Evolutionary conservation across 2,329 filamentous ascomycete species (phyloP).

Genomic region (Trichoderma atroviride): DNA sequence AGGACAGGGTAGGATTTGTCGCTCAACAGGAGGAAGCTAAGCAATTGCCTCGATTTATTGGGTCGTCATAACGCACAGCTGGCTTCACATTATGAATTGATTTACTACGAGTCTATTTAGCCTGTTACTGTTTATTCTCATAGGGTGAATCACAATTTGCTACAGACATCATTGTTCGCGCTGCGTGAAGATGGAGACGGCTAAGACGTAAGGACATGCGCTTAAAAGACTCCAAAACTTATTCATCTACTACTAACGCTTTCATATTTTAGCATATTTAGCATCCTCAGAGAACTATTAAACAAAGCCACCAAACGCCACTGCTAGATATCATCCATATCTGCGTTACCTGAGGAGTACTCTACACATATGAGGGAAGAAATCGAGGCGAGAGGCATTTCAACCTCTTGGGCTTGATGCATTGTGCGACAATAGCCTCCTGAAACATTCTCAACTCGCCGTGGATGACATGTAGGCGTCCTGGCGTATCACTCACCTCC

Average conservation of each 20-base stretch:
- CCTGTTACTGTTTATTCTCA: background rate
- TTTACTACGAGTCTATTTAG: background rate
- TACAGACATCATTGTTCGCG: background rate
- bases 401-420: background rate
- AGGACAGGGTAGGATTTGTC: slow-evolving; percentile 52
- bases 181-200: background rate
- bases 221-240: background rate
- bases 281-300: too few relatives aligned
- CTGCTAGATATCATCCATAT: too few relatives aligned
- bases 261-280: background rate
- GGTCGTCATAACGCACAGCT: background rate
- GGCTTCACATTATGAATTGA: background rate
- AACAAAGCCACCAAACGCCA: too few relatives aligned
- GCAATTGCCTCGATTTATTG: slow-evolving; percentile 24
- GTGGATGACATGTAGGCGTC: background rate
- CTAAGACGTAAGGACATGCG: background rate
- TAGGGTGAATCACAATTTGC: background rate
- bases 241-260: background rate
- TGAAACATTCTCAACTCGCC: background rate
- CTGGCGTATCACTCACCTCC: background rate
- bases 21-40: slow-evolving; percentile 41
- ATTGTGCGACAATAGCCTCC: background rate
- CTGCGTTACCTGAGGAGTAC: too few relatives aligned
- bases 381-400: background rate
- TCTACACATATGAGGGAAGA: background rate